A percentile compares a stretch with the other conserved stretches of the same genome.
These are phyloP conservation scores for Moricandia arvensis DNA, from an alignment of 345 rosid species.

Conservation along the genomic window DNA sequence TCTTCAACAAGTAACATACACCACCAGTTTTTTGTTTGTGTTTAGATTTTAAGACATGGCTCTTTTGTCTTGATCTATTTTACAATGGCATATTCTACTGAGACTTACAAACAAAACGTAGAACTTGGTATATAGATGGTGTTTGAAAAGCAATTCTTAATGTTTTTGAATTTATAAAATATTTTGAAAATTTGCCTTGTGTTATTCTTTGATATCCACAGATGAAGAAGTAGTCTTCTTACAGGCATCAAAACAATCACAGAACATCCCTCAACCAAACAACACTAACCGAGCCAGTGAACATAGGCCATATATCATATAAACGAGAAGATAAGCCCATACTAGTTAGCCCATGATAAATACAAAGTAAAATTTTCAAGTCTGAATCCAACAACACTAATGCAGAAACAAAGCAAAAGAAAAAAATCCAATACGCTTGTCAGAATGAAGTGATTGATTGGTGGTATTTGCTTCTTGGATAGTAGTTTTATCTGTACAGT, in stretches of 20 bases:
- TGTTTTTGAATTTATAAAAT: not conserved
- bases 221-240: constrained; percentile 63
- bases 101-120: not conserved
- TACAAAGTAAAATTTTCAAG: not conserved
- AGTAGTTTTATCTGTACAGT: not conserved
- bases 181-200: not conserved
- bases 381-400: not conserved
- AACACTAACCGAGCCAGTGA: constrained; percentile 34
- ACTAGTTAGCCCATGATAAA: not conserved
- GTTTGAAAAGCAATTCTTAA: not conserved
- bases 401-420: not conserved
- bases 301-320: not conserved
- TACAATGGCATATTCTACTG: constrained; percentile 28
- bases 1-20: constrained; percentile 67
- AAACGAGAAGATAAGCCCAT: not conserved
- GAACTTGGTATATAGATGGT: not conserved
- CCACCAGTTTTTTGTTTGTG: constrained; percentile 47
- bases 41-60: constrained; percentile 13
- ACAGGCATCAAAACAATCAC: constrained; percentile 57
- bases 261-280: constrained; percentile 61
- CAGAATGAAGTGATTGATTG: constrained; percentile 4
- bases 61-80: constrained; percentile 30
- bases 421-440: not conserved
- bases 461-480: not conserved
- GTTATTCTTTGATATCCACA: constrained; percentile 32